Evolutionary conservation across 179 eudicot genomes (phyloP).

Genomic region (Beta macrorhiza): DNA sequence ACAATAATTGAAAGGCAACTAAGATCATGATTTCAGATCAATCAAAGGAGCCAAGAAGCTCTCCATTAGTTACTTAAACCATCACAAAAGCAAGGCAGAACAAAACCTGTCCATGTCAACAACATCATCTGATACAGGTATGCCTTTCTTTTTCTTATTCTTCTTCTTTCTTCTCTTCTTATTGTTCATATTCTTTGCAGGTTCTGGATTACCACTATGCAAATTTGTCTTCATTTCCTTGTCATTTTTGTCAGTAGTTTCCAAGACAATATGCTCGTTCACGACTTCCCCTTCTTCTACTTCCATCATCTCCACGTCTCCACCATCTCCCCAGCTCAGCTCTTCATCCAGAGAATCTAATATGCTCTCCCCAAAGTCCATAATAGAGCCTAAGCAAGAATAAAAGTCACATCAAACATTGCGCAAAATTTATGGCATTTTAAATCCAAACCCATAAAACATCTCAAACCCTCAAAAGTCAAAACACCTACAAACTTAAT

Average conservation of each 20-base stretch:
- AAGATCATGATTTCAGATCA: too few relatives aligned
- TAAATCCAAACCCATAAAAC: neutral
- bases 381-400: conserved; percentile 30
- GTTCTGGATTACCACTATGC: conserved; percentile 27
- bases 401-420: conserved; percentile 1
- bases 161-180: conserved; percentile 34
- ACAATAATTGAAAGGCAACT: neutral
- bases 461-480: neutral
- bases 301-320: conserved; percentile 80
- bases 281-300: conserved; percentile 80
- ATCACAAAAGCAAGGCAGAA: neutral
- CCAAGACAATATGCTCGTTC: conserved; percentile 34
- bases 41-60: neutral
- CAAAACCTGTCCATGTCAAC: conserved; percentile 60
- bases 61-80: neutral
- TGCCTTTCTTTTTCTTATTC: conserved; percentile 38
- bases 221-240: conserved; percentile 32
- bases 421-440: neutral
- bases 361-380: conserved; percentile 63
- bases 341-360: conserved; percentile 55
- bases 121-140: conserved; percentile 35
- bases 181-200: conserved; percentile 42
- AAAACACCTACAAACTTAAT: too few relatives aligned
- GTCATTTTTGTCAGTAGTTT: conserved; percentile 27
- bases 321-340: conserved; percentile 45